Evolutionary conservation across 1,139 yeast genomes (phyloP).

Genomic region (Torulaspora globosa): DNA sequence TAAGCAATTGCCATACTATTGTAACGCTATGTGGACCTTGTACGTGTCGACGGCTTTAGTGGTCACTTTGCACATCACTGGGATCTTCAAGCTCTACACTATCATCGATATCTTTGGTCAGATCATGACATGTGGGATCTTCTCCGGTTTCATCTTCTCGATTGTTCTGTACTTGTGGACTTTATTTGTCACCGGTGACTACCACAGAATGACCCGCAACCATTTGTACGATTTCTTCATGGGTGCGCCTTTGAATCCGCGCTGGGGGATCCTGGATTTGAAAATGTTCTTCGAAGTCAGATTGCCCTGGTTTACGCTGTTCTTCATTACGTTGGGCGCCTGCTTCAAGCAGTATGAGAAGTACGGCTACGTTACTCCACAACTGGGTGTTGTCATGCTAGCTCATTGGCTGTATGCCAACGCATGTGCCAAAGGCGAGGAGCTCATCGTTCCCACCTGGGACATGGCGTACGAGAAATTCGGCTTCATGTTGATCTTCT

Average conservation of each 20-base stretch:
- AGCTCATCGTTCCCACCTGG: slow-evolving; percentile 95
- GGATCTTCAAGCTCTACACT: slow-evolving; percentile 66
- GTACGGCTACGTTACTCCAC: slow-evolving; percentile 77
- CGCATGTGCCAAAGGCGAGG: slow-evolving; percentile 97
- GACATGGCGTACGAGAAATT: slow-evolving; percentile 99
- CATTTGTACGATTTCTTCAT: slow-evolving; percentile 85
- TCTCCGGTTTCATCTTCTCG: slow-evolving; percentile 67
- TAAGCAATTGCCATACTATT: slow-evolving; percentile 81
- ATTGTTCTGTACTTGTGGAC: slow-evolving; percentile 60
- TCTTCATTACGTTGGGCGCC: slow-evolving; percentile 71
- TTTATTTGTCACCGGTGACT: slow-evolving; percentile 61
- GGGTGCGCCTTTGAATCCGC: slow-evolving; percentile 97
- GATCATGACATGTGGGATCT: slow-evolving; percentile 86
- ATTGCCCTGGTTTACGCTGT: slow-evolving; percentile 90
- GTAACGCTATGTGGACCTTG: slow-evolving; percentile 85
- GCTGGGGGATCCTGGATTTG: slow-evolving; percentile 85
- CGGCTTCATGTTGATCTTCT: slow-evolving; percentile 95
- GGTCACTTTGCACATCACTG: slow-evolving; percentile 63
- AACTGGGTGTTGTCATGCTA: slow-evolving; percentile 64
- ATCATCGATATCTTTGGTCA: slow-evolving; percentile 81
- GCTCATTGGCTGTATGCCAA: slow-evolving; percentile 96
- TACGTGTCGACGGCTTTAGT: slow-evolving; percentile 62
- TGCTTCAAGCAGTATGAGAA: slow-evolving; percentile 73
- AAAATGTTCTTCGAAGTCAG: slow-evolving; percentile 98
- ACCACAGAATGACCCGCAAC: slow-evolving; percentile 88